These are phyloP conservation scores for Coemansia guatemalensis DNA, from an alignment of 192 early-diverging fungal genomes.

Conservation along the genomic window DNA sequence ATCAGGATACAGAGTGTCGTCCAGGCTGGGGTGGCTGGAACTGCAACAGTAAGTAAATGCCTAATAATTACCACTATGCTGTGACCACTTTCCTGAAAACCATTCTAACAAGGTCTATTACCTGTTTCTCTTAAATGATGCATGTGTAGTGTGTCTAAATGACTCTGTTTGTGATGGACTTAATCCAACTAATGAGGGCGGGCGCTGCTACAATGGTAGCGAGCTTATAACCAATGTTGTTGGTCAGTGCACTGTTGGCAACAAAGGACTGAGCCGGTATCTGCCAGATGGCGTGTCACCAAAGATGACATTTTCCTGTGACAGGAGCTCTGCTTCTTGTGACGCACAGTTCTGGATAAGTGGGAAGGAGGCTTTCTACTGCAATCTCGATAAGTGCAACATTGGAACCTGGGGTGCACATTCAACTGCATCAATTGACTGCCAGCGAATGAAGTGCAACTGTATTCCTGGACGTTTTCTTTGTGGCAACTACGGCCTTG, in stretches of 20 bases:
- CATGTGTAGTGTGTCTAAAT: conserved; percentile 58
- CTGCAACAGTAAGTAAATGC: conserved; percentile 68
- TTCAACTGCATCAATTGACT: conserved; percentile 60
- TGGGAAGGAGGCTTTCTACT: conserved; percentile 88
- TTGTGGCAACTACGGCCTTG: conserved; percentile 81
- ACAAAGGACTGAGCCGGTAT: conserved; percentile 55
- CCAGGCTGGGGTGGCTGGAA: conserved; percentile 93
- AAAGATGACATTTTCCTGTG: conserved; percentile 76
- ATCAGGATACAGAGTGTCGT: conserved; percentile 69
- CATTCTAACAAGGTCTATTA: neutral
- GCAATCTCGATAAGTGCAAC: conserved; percentile 72
- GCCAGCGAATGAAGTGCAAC: conserved; percentile 73
- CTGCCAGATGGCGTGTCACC: conserved; percentile 64
- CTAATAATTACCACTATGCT: neutral
- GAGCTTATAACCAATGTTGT: conserved; percentile 65
- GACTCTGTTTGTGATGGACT: conserved; percentile 67
- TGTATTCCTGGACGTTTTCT: conserved; percentile 80
- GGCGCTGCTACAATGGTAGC: conserved; percentile 75
- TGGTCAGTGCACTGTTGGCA: conserved; percentile 75
- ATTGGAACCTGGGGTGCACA: conserved; percentile 53
- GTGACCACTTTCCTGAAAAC: neutral
- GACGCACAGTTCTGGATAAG: conserved; percentile 88
- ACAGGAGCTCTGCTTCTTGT: conserved; percentile 58
- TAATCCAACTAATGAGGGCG: conserved; percentile 67
- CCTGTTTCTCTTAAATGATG: neutral